Evolutionary conservation across 176 grass and related monocot genomes (phyloP).

Genomic region (Raddia distichophylla): DNA sequence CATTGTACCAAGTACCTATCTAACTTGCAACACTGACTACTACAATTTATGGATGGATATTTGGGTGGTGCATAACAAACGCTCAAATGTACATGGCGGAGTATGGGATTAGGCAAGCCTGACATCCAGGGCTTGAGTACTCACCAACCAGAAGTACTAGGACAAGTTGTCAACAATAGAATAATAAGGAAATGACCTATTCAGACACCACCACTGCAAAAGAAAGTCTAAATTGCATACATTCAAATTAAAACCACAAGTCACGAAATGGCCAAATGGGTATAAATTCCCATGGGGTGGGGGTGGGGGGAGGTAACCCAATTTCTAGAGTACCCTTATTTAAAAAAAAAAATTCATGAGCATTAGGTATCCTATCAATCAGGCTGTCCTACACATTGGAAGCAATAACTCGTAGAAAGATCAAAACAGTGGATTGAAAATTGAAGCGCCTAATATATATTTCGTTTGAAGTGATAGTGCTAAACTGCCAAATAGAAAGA

Average conservation of each 20-base stretch:
- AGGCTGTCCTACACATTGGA: not conserved
- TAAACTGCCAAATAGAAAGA: constrained; percentile 12
- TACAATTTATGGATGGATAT: constrained; percentile 17
- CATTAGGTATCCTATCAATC: constrained; percentile 15
- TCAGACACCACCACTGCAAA: not conserved
- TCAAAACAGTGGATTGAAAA: constrained; percentile 25
- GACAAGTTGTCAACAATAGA: not conserved
- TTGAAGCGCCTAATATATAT: not conserved
- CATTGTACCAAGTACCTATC: constrained; percentile 1
- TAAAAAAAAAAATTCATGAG: constrained; percentile 1
- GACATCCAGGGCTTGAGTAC: not conserved
- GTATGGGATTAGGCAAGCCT: constrained; percentile 20
- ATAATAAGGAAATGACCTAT: constrained; percentile 9
- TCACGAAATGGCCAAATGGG: constrained; percentile 15
- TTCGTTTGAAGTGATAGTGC: constrained; percentile 22
- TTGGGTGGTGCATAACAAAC: constrained; percentile 10
- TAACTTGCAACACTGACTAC: not conserved
- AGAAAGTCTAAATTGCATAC: not conserved
- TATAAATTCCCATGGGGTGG: not conserved
- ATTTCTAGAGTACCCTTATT: constrained; percentile 21
- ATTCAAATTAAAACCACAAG: constrained; percentile 12
- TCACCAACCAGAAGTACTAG: not conserved
- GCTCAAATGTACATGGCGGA: not conserved
- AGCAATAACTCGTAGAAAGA: not conserved
- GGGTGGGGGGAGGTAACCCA: not conserved